A percentile compares a stretch with the other conserved stretches of the same genome.
Conservation (phyloP, 306 rosid species). For the Lablab purpureus region DNA sequence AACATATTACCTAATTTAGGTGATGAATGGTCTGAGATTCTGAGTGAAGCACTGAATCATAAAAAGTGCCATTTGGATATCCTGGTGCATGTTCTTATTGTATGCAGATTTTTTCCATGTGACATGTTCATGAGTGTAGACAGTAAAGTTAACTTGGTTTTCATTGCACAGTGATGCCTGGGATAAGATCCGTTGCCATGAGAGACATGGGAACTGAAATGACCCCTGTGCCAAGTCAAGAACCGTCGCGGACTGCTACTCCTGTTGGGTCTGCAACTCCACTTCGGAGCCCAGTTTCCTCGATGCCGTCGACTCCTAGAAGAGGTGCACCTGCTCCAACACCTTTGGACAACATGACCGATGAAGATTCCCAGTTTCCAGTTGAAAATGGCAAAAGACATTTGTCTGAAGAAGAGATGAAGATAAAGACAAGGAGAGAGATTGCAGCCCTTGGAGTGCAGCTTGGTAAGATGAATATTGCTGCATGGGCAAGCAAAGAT, state of each 20-base stretch:
- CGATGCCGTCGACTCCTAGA: slow-evolving; percentile 88
- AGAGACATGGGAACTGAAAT: slow-evolving; percentile 99
- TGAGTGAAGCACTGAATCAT: not conserved
- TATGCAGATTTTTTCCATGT: slow-evolving; percentile 1
- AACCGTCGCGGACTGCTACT: slow-evolving; percentile 92
- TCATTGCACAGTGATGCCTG: slow-evolving; percentile 64
- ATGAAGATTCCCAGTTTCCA: slow-evolving; percentile 50
- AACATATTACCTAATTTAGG: not conserved
- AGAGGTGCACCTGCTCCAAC: slow-evolving; percentile 78
- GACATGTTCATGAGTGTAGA: slow-evolving; percentile 6
- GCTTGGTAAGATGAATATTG: slow-evolving; percentile 92
- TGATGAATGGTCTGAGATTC: slow-evolving; percentile 6
- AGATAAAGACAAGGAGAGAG: slow-evolving; percentile 88
- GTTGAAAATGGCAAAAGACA: slow-evolving; percentile 50
- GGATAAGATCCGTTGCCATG: slow-evolving; percentile 91
- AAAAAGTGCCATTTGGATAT: not conserved
- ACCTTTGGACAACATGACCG: slow-evolving; percentile 52
- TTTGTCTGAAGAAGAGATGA: slow-evolving; percentile 86
- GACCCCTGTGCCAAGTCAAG: slow-evolving; percentile 94
- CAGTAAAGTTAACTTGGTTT: slow-evolving; percentile 40
- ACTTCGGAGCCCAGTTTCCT: slow-evolving; percentile 79
- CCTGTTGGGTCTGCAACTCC: slow-evolving; percentile 89
- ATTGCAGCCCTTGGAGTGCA: slow-evolving; percentile 90
- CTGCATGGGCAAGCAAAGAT: slow-evolving; percentile 94
- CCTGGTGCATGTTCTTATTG: not conserved